Percentiles rank a stretch among this genome's conserved stretches.
phyloP scores from a whole-genome alignment of 352 stramenopile genomes.

The Globisporangium cylindrosporum region DNA sequence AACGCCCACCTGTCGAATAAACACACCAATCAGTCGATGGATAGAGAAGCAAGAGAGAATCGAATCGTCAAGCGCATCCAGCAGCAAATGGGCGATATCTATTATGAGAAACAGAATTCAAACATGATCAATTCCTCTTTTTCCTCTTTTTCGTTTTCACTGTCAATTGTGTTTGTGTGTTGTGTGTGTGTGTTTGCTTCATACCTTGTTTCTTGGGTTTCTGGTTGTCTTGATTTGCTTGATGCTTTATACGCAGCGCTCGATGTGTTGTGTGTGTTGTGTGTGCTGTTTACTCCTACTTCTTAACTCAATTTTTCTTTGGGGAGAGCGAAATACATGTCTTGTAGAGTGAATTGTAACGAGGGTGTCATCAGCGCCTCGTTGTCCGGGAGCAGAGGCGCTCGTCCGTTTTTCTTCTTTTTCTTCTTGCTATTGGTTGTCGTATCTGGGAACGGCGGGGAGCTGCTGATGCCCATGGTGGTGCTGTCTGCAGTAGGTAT shows the following conservation, averaged over 20 bases:
- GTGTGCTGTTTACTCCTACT: background rate
- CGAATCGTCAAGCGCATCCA: background rate
- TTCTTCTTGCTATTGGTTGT: slow-evolving; percentile 29
- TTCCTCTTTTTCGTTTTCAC: slow-evolving; percentile 17
- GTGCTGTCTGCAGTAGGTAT: slow-evolving; percentile 12
- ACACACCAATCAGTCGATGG: background rate
- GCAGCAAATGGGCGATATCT: slow-evolving; percentile 7
- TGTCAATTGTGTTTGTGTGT: background rate
- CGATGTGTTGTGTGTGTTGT: slow-evolving; percentile 6
- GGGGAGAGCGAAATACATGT: slow-evolving; percentile 73
- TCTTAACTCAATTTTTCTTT: slow-evolving; percentile 33
- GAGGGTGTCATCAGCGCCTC: background rate
- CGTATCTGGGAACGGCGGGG: slow-evolving; percentile 4
- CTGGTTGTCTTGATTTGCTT: slow-evolving; percentile 4
- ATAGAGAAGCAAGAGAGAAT: slow-evolving; percentile 5
- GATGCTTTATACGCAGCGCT: background rate
- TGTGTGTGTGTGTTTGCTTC: slow-evolving; percentile 19
- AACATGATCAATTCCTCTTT: slow-evolving; percentile 6
- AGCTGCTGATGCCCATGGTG: slow-evolving; percentile 9
- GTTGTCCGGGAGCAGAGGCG: background rate
- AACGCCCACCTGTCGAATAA: slow-evolving; percentile 39
- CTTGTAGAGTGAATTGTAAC: slow-evolving; percentile 76
- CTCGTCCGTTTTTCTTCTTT: slow-evolving; percentile 33
- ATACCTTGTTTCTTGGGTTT: slow-evolving; percentile 19
- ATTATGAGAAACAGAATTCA: slow-evolving; percentile 11